Percentiles rank a stretch among this genome's conserved stretches.
Evolutionary conservation across 257 asterid genomes (phyloP).

Genomic region (Lavandula angustifolia): DNA sequence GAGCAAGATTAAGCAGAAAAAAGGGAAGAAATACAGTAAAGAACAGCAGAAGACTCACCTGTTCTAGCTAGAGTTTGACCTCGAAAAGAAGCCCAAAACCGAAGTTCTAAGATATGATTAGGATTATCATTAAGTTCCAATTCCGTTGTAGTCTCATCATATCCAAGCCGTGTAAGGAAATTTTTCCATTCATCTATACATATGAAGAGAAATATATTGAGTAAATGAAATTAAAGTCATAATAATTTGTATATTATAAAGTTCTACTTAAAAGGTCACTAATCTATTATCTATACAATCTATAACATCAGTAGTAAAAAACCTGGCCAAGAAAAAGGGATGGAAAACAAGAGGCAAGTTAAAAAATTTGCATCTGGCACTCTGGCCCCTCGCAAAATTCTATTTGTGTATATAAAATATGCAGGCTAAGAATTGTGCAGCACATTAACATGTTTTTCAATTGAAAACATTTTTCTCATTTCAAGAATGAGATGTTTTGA

Average conservation of each 20-base stretch:
- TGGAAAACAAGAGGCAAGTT: no score
- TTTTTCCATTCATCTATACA: constrained; percentile 93
- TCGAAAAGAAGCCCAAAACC: constrained; percentile 98
- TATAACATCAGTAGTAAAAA: no score
- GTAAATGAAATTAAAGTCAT: constrained; percentile 11
- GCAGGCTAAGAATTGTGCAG: no score
- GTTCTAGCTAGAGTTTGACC: constrained; percentile 99
- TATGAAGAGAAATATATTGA: constrained; percentile 20
- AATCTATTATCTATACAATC: neutral
- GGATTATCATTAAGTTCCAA: constrained; percentile 76
- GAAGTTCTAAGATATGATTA: constrained; percentile 82
- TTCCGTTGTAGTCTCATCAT: constrained; percentile 79
- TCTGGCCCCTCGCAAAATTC: no score
- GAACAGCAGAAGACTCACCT: constrained; percentile 44
- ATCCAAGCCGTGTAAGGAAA: constrained; percentile 92
- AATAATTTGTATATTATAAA: neutral
- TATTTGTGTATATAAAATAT: no score
- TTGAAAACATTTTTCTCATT: no score
- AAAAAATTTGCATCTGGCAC: no score
- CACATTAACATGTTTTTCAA: no score
- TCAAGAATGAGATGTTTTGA: no score
- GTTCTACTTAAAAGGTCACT: neutral
- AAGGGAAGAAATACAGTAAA: constrained; percentile 2
- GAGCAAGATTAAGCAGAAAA: constrained; percentile 21
- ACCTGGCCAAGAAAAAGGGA: no score